Base-by-base conservation (phyloP, 805 yeast species). In the Sporopachydermia lactativora region DNA sequence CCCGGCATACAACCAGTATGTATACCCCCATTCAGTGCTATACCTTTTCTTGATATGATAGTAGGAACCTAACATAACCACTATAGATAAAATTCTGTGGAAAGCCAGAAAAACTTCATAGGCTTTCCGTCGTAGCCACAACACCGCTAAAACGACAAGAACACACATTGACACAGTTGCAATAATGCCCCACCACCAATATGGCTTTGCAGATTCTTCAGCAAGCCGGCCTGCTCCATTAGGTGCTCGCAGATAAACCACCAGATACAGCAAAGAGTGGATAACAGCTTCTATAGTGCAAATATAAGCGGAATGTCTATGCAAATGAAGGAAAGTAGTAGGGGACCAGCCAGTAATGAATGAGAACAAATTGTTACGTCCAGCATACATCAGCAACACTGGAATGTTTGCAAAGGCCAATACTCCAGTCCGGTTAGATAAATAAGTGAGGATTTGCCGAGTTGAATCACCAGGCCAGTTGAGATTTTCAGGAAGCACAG, bases 21-120 rank as follows among this genome's bases (percentile, higher is more conserved):
- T 65, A 67, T 72, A 71, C 1, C 70, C 71, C 40, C 65, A 60
- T 49, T 48, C 68, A 50, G n/a, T 49, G n/a, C n/a, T n/a, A n/a
- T n/a, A n/a, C 54, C 50, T 19, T n/a, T n/a, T n/a, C n/a, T n/a
- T n/a, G n/a, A n/a, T n/a, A 55, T 83, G 94, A 35, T 62, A 60
- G 71, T 75, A 81, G 41, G 71, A 66, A 40, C 72, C 70, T 8
- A 64, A 64, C 39, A 77, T 60, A 52, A 77, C 75, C 4, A 66
- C 43, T 3, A 65, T 56, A 3, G 75, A 85, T n/a, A 24, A 24
- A 24, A 24, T 13, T 24, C 13, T 24, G n/a, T 24, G 34, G 13
- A 24, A n/a, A n/a, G n/a, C 34, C 34, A 24, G n/a, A 24, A 24
- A 24, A n/a, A n/a, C n/a, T 24, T 24, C 34, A n/a, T 24, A 24